Evolutionary conservation across 257 asterid genomes (phyloP), one percentile per base, ranked within the genome.

Genomic region (Solanum sparsipilum): DNA sequence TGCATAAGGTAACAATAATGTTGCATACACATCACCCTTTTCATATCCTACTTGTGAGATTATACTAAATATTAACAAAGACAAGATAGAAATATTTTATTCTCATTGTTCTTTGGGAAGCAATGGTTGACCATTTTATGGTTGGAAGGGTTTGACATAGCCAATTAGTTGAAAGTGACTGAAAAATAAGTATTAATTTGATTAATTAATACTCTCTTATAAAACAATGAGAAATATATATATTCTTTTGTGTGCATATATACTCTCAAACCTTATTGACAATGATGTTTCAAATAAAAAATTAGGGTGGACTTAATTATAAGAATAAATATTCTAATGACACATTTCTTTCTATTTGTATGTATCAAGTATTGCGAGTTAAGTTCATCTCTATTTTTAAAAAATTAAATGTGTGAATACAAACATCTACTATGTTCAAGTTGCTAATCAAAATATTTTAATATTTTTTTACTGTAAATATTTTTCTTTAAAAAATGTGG

Each of bases 1-100:
- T 27, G 3, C 34, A 27, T 1, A 7, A 68, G 10, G 0, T 68
- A 68, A 6, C 0, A 6, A 1, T 68, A 68, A 68, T 7, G 0
- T 3, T 25, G 0, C 9, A 2, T 13, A 27, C 4, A 67, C 5
- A 27, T 1, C 20, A 5, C 0, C 5, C 11, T 68, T 8, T 7
- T 29, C 0, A 13, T 8, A 29, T 0, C 1, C 1, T 0, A 12
- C 2, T 1, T 67, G 8, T 67, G 4, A 5, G 1, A 29, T 29
- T 68, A 68, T 0, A 13, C 5, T 29, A 0, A 68, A 27, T 68
- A 29, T 58, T 52, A 25, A 65, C 20, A 65, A 25, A 68, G 23
- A 68, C 21, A 27, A 25, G 34, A 12, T 25, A 31, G 3, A 31
- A 70, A 73, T 20, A 35, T 27, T 41, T 39, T 78, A 13, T 25